These are phyloP conservation scores for Vachellia collinsii DNA, from an alignment of 306 rosid genomes.

Conservation along the genomic window DNA sequence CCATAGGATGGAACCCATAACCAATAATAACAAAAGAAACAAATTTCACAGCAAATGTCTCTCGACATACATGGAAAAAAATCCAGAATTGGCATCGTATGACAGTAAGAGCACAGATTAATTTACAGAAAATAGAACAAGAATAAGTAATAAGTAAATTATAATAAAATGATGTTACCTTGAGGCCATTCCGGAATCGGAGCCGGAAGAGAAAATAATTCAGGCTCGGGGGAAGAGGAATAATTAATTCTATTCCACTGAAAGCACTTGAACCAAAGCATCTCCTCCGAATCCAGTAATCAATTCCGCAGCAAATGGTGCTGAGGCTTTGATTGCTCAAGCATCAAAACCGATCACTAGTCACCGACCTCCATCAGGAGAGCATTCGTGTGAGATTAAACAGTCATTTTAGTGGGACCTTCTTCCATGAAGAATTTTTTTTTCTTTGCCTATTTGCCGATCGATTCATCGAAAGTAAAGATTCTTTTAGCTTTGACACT, in stretches of 20 bases:
- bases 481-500: background rate
- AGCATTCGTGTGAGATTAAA: background rate
- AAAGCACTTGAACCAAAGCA: conserved; percentile 51
- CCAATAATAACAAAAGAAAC: conserved; percentile 5
- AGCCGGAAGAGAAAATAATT: conserved; percentile 59
- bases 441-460: background rate
- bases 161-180: conserved; percentile 39
- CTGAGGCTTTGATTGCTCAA: conserved; percentile 14
- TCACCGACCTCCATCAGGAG: background rate
- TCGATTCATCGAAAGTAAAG: background rate
- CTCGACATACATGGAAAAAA: background rate
- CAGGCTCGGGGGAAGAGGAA: conserved; percentile 43
- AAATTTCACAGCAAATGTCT: background rate
- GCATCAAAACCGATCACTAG: background rate
- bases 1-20: background rate
- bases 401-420: background rate
- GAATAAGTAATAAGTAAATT: background rate
- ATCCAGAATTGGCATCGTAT: background rate
- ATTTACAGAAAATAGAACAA: background rate
- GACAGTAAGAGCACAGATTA: background rate
- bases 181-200: conserved; percentile 72
- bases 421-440: background rate
- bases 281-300: conserved; percentile 26
- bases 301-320: background rate
- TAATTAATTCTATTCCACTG: conserved; percentile 39